Conservation (phyloP, 106 monocot species). For the Apostasia shenzhenica region DNA sequence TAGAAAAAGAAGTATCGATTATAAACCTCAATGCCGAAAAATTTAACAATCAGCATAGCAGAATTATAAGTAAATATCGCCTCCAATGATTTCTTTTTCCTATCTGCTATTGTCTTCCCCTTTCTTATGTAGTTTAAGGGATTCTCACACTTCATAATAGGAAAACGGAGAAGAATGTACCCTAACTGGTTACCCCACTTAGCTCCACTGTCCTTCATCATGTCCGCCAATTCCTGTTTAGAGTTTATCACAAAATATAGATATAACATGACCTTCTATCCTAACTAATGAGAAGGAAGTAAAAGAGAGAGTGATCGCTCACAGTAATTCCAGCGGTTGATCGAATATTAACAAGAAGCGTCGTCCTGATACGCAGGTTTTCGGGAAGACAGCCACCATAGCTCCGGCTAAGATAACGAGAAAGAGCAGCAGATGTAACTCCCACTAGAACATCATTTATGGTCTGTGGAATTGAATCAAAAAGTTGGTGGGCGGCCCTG, state of each 20-base stretch:
- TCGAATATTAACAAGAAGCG: constrained; percentile 63
- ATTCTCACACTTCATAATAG: constrained; percentile 30
- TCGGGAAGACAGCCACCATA: constrained; percentile 12
- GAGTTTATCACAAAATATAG: not conserved
- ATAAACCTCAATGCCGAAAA: constrained; percentile 66
- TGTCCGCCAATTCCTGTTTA: constrained; percentile 52
- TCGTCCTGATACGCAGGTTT: constrained; percentile 44
- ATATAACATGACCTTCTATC: not conserved
- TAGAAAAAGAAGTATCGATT: not conserved
- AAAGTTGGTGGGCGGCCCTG: not conserved
- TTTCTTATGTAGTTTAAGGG: constrained; percentile 70
- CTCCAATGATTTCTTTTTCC: constrained; percentile 77
- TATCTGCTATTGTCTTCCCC: constrained; percentile 33
- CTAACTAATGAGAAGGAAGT: not conserved
- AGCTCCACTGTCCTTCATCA: constrained; percentile 41
- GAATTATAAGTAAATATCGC: constrained; percentile 39
- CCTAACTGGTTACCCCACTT: constrained; percentile 68
- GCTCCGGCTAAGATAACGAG: constrained; percentile 58
- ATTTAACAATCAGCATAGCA: constrained; percentile 35
- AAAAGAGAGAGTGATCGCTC: constrained; percentile 6
- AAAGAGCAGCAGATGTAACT: constrained; percentile 50
- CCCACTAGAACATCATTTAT: constrained; percentile 84
- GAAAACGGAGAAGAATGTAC: constrained; percentile 45
- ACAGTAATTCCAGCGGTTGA: constrained; percentile 60
- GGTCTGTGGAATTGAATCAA: constrained; percentile 35